These are phyloP conservation scores for Elasticomyces elasticus DNA, from an alignment of 495 filamentous ascomycete genomes.

Conservation along the genomic window DNA sequence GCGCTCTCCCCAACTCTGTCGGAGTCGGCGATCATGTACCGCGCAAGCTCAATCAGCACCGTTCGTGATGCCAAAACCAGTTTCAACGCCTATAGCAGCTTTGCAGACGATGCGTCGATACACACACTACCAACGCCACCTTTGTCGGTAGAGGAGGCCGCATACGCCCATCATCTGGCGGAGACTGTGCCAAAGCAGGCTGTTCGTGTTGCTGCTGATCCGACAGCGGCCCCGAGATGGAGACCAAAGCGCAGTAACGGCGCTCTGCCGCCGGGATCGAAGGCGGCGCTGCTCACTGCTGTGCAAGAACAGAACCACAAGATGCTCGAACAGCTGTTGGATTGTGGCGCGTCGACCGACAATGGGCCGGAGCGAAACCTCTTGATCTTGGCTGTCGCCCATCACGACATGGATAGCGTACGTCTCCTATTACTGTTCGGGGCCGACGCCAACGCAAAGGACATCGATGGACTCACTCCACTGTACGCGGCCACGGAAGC, in stretches of 20 bases:
- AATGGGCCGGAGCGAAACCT: conserved; percentile 23
- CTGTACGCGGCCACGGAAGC: conserved; percentile 36
- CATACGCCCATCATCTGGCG: neutral
- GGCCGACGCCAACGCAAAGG: conserved; percentile 38
- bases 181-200: conserved; percentile 9
- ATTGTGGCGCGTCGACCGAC: conserved; percentile 42
- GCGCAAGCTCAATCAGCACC: neutral
- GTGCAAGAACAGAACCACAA: conserved; percentile 38
- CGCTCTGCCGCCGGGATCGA: conserved; percentile 22
- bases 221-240: conserved; percentile 33
- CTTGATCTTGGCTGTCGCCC: conserved; percentile 36
- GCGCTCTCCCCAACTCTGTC: neutral
- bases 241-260: conserved; percentile 26
- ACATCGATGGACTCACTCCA: conserved; percentile 35
- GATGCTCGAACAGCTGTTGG: conserved; percentile 42
- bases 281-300: conserved; percentile 32
- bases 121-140: conserved; percentile 5
- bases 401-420: conserved; percentile 38
- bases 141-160: conserved; percentile 1
- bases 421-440: conserved; percentile 41
- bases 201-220: conserved; percentile 26
- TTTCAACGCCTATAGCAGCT: neutral
- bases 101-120: neutral
- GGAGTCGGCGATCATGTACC: neutral
- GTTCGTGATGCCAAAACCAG: neutral